Base-by-base conservation (phyloP, 148 eudicot species). In the Beta vulgaris region DNA sequence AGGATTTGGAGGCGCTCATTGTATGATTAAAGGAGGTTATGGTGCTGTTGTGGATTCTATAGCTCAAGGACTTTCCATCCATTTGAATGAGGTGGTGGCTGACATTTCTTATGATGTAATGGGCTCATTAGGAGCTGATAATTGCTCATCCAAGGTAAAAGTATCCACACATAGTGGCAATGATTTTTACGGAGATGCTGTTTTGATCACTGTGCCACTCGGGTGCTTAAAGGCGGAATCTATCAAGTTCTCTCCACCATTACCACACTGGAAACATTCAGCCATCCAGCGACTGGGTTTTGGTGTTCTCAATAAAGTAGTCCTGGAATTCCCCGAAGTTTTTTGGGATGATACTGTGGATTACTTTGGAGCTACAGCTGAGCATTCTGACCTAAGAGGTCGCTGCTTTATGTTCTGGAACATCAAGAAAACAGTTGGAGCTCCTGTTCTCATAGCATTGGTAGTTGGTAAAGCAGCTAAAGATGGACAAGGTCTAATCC, bases 1-100 rank as follows among this genome's bases (percentile, higher is more conserved):
- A 80, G 99, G 99, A 72, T 96, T 96, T 85, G 99, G 99, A 48
- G 99, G 99, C 35, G 98, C 99, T 61, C 99, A 96, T 76, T 96
- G 99, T 86, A 96, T 96, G 99, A 92, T 96, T 51, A 96, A 92
- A 91, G 99, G 99, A 76, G 99, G 98, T 71, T 96, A 96, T 68
- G 64, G 95, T 77, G 84, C 89, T 82, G 91, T 92, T 83, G 95
- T 92, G 78, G 98, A 96, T 63, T 89, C 99, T 61, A 84, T 96
- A 43, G 87, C 85, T 31, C 83, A 84, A 71, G 99, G 97, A 73
- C 88, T 96, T 79, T 72, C 83, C 79, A 84, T 92, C 73, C 85
- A 91, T 68, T 82, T 92, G 78, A 85, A 92, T 76, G 95, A 96
- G 69, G 89, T 88, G 62, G 99, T 96, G 23, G 85, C 95, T 21